Conservation (phyloP, 768 basidiomycete genomes). For the Collybia nuda region DNA sequence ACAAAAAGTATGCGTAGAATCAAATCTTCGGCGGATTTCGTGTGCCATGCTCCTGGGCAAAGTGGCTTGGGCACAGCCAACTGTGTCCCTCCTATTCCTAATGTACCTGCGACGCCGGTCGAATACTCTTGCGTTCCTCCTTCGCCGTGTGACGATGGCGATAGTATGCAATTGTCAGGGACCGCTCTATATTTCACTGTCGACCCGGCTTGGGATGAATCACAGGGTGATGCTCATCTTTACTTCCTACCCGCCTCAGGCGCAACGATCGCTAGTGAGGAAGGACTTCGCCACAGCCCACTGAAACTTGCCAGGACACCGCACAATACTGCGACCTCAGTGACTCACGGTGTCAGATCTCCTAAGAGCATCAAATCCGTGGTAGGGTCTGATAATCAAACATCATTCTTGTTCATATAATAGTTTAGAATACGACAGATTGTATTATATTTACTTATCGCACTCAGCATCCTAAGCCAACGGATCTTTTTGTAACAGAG, state of each 20-base stretch:
- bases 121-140: neutral
- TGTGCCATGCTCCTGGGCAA: neutral
- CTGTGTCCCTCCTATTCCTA: neutral
- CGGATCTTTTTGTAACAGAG: neutral
- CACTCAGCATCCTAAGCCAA: no score
- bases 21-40: slow-evolving; percentile 8
- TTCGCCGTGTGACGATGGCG: neutral
- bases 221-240: slow-evolving; percentile 11
- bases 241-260: slow-evolving; percentile 9
- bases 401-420: slow-evolving; percentile 11
- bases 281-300: neutral
- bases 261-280: neutral
- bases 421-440: neutral
- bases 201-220: slow-evolving; percentile 13
- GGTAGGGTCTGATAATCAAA: slow-evolving; percentile 6
- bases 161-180: neutral
- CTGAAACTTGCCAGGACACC: neutral
- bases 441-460: neutral
- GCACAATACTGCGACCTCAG: neutral
- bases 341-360: neutral
- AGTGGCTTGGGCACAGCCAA: slow-evolving; percentile 2
- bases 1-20: neutral
- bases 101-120: slow-evolving; percentile 1
- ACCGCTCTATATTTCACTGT: slow-evolving; percentile 15
- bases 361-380: neutral